phyloP scores from a whole-genome alignment of 192 early-diverging fungal genomes.

The Coemansia sp. region DNA sequence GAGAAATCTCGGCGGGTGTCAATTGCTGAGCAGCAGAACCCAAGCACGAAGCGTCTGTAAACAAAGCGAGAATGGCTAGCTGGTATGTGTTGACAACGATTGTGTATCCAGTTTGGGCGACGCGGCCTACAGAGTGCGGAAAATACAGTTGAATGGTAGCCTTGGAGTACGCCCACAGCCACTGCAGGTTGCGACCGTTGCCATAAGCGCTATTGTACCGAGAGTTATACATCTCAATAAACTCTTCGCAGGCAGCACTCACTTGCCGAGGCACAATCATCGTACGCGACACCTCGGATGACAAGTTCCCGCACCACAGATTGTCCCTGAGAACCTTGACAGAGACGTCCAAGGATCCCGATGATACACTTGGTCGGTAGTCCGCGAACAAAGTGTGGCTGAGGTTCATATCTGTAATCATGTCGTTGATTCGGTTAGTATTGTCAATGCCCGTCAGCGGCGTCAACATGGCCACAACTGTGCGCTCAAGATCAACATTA shows the following conservation, averaged over 20 bases:
- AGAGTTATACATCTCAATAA: neutral
- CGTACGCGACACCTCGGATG: neutral
- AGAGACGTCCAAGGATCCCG: neutral
- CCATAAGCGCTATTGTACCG: neutral
- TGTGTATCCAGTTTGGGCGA: constrained; percentile 56
- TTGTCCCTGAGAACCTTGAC: neutral
- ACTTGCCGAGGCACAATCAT: neutral
- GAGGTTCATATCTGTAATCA: neutral
- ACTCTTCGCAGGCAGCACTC: neutral
- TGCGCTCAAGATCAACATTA: neutral
- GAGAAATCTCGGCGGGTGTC: constrained; percentile 65
- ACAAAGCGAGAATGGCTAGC: constrained; percentile 87
- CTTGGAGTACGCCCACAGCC: constrained; percentile 25
- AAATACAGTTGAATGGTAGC: constrained; percentile 65
- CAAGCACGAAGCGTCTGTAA: constrained; percentile 54
- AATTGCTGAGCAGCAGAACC: constrained; percentile 44
- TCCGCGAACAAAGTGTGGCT: neutral
- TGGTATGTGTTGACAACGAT: constrained; percentile 79
- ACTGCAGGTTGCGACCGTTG: constrained; percentile 9
- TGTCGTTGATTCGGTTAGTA: neutral
- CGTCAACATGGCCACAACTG: neutral
- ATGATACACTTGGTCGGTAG: neutral
- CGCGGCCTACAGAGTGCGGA: constrained; percentile 80
- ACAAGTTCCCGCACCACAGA: neutral
- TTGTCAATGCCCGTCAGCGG: neutral